Evolutionary conservation across 352 stramenopile genomes (phyloP), one percentile per base, ranked within the genome.

Genomic region (Globisporangium rhizosaccharum): DNA sequence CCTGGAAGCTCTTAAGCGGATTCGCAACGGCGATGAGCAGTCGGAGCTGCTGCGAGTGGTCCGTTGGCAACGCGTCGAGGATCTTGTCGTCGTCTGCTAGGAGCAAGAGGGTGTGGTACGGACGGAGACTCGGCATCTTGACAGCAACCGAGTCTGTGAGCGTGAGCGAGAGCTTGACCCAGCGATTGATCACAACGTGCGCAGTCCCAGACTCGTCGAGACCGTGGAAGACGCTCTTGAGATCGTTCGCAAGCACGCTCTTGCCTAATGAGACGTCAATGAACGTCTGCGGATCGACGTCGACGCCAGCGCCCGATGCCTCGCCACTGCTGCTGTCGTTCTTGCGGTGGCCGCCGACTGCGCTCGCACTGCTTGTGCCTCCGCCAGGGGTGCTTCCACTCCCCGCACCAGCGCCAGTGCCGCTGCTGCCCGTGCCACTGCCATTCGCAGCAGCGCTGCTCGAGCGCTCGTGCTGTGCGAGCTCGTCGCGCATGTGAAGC

Each of bases 121-220:
- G 86, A 23, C 86, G 76, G 37, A 96, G 63, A 51, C 73, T 80
- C 6, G 75, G 68, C 67, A 87, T 80, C 44, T 72, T 64, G 17
- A 93, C 65, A 14, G 71, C 70, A 1, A 83, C 79, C 25, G 80
- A 65, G 59, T 94, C 80, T 4, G 77, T 79, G 10, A 96, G 71
- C 15, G 86, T 92, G 30, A 96, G 68, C 33, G 86, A 94, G 18
- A 96, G 70, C 62, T 92, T 91, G 18, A 96, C 79, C 85, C 86
- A 96, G 44, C 79, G 75, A 62, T 96, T 96, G 36, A 96, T 57
- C 20, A 90, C 79, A 0, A 96, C 80, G 51, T 96, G 86, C 9
- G 80, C 84, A 18, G 70, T 74, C 30, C 85, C 86, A 49, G 70
- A 68, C 54, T 93, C 86, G 51, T 90, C 71, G 3, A 96, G 65